These are phyloP conservation scores for Saccharomycopsis fodiens DNA, from an alignment of 805 yeast genomes.

Conservation along the genomic window DNA sequence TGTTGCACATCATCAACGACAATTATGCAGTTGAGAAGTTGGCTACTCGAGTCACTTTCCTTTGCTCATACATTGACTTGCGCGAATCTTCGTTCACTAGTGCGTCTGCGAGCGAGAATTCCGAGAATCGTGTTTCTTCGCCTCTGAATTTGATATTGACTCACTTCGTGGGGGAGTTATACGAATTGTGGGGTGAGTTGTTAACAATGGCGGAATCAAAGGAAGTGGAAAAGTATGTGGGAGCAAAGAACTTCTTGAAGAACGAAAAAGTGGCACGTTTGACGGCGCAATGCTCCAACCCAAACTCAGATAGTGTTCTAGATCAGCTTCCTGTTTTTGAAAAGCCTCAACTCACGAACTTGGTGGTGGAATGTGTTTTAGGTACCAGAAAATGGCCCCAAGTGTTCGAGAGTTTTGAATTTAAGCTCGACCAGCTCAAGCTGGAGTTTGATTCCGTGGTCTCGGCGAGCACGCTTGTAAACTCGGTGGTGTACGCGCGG, in stretches of 20 bases:
- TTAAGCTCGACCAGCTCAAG: background rate
- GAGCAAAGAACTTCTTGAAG: too few relatives aligned
- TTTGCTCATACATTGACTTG: background rate
- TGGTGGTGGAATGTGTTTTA: too few relatives aligned
- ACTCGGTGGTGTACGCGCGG: too few relatives aligned
- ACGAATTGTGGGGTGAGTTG: slow-evolving; percentile 5
- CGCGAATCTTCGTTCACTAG: background rate
- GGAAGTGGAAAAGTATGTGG: too few relatives aligned
- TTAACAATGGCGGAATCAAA: background rate
- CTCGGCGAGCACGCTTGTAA: too few relatives aligned
- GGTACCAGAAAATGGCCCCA: too few relatives aligned
- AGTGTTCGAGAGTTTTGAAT: background rate
- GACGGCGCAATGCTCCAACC: too few relatives aligned
- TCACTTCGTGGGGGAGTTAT: background rate
- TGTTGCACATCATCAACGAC: background rate
- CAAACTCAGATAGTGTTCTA: too few relatives aligned
- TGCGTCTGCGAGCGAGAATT: background rate
- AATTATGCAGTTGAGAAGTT: background rate
- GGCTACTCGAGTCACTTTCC: background rate
- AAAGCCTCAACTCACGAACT: too few relatives aligned
- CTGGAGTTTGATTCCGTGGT: background rate
- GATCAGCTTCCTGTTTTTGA: too few relatives aligned
- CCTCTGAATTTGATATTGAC: background rate
- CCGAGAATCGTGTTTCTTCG: background rate
- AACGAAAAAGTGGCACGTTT: too few relatives aligned